These are phyloP conservation scores for Apiotrichum sp. DNA, from an alignment of 1,284 basidiomycete species.

Conservation along the genomic window DNA sequence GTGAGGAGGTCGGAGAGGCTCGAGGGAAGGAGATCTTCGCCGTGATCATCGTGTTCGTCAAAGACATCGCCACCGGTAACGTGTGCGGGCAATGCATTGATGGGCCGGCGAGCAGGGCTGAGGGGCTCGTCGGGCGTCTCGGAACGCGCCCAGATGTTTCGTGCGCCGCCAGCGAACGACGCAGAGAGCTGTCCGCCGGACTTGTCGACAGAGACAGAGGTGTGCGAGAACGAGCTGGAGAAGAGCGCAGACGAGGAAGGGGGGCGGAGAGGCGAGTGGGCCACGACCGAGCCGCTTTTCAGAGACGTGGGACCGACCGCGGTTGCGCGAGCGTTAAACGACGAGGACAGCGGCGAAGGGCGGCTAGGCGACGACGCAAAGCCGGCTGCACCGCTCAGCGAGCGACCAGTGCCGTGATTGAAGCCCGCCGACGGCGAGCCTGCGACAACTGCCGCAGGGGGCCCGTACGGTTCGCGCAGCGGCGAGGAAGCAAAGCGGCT, in stretches of 20 bases:
- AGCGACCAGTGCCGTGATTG: conserved; percentile 18
- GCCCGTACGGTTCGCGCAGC: conserved; percentile 41
- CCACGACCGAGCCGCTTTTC: conserved; percentile 25
- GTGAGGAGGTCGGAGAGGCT: conserved; percentile 81
- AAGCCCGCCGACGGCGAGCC: conserved; percentile 42
- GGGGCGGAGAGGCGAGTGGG: conserved; percentile 33
- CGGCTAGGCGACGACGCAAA: conserved; percentile 39
- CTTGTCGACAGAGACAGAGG: conserved; percentile 18
- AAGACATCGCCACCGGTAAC: conserved; percentile 24
- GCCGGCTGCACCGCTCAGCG: conserved; percentile 19
- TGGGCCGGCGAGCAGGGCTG: conserved; percentile 18
- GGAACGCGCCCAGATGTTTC: conserved; percentile 40
- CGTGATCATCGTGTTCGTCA: conserved; percentile 53
- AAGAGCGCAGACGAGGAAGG: conserved; percentile 28
- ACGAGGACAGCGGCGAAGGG: conserved; percentile 39
- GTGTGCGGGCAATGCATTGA: not conserved
- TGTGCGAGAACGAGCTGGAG: conserved; percentile 40
- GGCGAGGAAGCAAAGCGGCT: conserved; percentile 34
- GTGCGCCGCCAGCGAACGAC: conserved; percentile 34
- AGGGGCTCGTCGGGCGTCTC: conserved; percentile 35
- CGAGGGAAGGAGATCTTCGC: conserved; percentile 80
- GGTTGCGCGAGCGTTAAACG: conserved; percentile 23
- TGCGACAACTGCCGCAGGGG: conserved; percentile 29
- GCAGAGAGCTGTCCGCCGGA: conserved; percentile 31
- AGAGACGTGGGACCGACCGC: conserved; percentile 36